phyloP scores from a whole-genome alignment of 2,329 filamentous ascomycete species.

The Exophiala viscosa region DNA sequence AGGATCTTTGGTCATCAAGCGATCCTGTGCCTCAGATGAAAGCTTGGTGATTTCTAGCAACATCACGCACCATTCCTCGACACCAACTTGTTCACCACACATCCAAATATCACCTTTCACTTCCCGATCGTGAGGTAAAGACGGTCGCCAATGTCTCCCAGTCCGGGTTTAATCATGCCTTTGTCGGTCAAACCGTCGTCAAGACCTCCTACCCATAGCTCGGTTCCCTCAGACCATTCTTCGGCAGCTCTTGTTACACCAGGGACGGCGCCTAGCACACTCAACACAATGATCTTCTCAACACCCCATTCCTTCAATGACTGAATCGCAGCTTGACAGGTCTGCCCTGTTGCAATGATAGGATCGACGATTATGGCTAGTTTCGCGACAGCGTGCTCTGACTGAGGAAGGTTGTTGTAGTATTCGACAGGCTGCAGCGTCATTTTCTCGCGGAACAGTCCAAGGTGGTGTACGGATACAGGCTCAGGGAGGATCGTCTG shows the following conservation, averaged over 20 bases:
- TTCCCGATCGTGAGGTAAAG: conserved; percentile 88
- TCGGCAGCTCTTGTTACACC: conserved; percentile 69
- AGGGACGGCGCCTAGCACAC: conserved; percentile 66
- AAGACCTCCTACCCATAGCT: conserved; percentile 75
- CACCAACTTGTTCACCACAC: not conserved
- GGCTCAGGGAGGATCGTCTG: conserved; percentile 75
- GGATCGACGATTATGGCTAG: conserved; percentile 86
- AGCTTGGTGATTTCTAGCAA: not conserved
- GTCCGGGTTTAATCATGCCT: conserved; percentile 85
- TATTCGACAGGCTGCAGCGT: conserved; percentile 90
- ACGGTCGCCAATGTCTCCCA: conserved; percentile 87
- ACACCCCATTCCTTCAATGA: conserved; percentile 89
- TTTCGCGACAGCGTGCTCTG: conserved; percentile 37
- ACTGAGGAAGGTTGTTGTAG: conserved; percentile 85
- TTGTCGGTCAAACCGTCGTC: conserved; percentile 69
- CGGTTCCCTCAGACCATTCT: conserved; percentile 61
- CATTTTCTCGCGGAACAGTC: conserved; percentile 85
- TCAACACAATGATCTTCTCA: conserved; percentile 71
- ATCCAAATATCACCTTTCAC: conserved; percentile 38
- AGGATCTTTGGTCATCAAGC: conserved; percentile 75
- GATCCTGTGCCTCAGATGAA: conserved; percentile 67
- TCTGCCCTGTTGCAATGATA: conserved; percentile 89
- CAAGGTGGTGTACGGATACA: conserved; percentile 86
- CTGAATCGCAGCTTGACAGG: conserved; percentile 83
- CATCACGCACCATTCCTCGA: not conserved